phyloP scores from a whole-genome alignment of 768 basidiomycete species.

The Auricularia cornea region DNA sequence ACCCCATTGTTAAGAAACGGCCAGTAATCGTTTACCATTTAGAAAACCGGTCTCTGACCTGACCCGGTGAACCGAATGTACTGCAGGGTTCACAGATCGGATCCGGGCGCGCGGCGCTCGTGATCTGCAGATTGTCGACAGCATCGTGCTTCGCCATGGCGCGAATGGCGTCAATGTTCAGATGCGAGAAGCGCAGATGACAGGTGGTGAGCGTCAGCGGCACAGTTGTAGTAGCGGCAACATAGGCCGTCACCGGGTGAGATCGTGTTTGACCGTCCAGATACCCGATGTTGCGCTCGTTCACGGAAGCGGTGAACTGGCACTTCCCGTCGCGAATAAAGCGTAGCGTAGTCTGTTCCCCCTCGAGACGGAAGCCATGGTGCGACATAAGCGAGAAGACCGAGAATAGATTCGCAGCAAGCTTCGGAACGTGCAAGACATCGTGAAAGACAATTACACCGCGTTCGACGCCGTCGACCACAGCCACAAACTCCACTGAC shows the following conservation, averaged over 20 bases:
- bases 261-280: constrained; percentile 13
- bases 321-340: constrained; percentile 1
- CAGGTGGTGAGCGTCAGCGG: constrained; percentile 19
- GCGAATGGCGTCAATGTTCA: constrained; percentile 16
- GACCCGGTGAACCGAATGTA: too few species aligned
- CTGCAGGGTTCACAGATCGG: constrained; percentile 23
- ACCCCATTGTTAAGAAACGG: too few species aligned
- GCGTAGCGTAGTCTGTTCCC: background rate
- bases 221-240: constrained; percentile 11
- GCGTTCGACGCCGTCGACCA: background rate
- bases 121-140: constrained; percentile 18
- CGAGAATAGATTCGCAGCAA: constrained; percentile 4
- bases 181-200: constrained; percentile 25
- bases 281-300: constrained; percentile 17
- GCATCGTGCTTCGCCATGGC: constrained; percentile 9
- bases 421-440: constrained; percentile 4
- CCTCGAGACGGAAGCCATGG: constrained; percentile 1
- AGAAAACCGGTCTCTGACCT: too few species aligned
- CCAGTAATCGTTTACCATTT: too few species aligned
- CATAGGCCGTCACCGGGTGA: constrained; percentile 3
- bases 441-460: constrained; percentile 2
- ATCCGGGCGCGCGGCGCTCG: constrained; percentile 10
- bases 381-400: constrained; percentile 11
- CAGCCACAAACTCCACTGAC: background rate
- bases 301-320: constrained; percentile 17